Evolutionary conservation across 1,284 basidiomycete genomes (phyloP), one percentile per base, ranked within the genome.

Genomic region (Marasmius sp.): DNA sequence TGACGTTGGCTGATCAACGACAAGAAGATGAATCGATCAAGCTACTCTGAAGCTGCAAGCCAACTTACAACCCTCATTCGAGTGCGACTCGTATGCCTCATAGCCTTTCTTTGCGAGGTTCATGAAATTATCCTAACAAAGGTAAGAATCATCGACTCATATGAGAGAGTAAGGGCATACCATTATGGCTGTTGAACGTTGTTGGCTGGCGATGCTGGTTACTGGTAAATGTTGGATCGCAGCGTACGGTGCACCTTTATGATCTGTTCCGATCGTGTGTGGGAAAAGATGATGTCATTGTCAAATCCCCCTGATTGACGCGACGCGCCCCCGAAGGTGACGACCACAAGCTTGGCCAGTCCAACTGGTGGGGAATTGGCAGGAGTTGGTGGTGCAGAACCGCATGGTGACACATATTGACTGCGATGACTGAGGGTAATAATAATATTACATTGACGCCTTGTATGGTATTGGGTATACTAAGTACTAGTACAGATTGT

Each of bases 31-130:
- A 48, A 55, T 34, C 16, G 43, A 45, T 3, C 7, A 37, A 48
- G 27, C 20, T 10, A 36, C 8, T 20, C 20, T 8, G 14, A 41
- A 43, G 16, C 36, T 8, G 9, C 51, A 6, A 39, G 51, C 41
- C 69, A 66, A 60, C 62, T 61, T 57, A 66, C 67, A 65, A 56
- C 65, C 66, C 51, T 78, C 79, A 16, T 78, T 68, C 63, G 75
- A 71, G 74, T 89, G 86, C 67, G 85, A 77, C 47, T 80, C 69
- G 66, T 89, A 86, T 67, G 85, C 78, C 47, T 80, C 69, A 65
- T 76, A 73, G 67, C 87, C 85, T 71, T 91, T 71, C 74, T 91
- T 88, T 12, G 88, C 90, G 66, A 92, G 71, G 65, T 83, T 84
- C 43, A 91, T 79, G 64, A 92, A 82, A 61, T 70, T 79, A 61